Percentiles rank a stretch among this genome's conserved stretches.
Conservation (phyloP, 2,329 filamentous ascomycete genomes). For the Neofusicoccum laricinum region DNA sequence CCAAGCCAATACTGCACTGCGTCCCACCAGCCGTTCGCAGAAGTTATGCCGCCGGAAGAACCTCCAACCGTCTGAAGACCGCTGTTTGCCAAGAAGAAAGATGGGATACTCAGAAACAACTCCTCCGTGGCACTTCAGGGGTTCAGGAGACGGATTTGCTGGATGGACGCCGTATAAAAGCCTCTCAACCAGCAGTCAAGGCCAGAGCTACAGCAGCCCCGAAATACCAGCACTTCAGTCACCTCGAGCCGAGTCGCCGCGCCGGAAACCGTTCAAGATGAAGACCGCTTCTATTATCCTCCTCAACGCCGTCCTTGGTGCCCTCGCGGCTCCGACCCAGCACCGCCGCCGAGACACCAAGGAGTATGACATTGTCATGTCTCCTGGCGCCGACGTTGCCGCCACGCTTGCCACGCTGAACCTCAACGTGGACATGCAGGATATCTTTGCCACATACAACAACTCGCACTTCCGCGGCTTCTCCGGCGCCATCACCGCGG, state of each 20-base stretch:
- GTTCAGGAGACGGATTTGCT: background rate
- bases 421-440: background rate
- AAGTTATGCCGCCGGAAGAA: background rate
- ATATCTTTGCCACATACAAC: background rate
- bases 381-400: background rate
- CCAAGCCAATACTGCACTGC: background rate
- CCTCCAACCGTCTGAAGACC: too few relatives aligned
- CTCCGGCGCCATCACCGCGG: background rate
- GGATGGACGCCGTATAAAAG: background rate
- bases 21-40: background rate
- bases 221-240: background rate
- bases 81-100: background rate
- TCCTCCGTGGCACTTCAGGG: background rate
- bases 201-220: background rate
- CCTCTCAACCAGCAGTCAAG: background rate
- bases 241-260: background rate
- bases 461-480: slow-evolving; percentile 12
- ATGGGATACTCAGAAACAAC: background rate
- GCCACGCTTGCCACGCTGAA: background rate
- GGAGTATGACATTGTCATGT: slow-evolving; percentile 9
- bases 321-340: background rate
- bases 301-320: background rate
- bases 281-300: background rate
- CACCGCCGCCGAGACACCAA: background rate
- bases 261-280: background rate